Evolutionary conservation across 257 asterid genomes (phyloP), one percentile per base, ranked within the genome.

Genomic region (Verbascum thapsus): DNA sequence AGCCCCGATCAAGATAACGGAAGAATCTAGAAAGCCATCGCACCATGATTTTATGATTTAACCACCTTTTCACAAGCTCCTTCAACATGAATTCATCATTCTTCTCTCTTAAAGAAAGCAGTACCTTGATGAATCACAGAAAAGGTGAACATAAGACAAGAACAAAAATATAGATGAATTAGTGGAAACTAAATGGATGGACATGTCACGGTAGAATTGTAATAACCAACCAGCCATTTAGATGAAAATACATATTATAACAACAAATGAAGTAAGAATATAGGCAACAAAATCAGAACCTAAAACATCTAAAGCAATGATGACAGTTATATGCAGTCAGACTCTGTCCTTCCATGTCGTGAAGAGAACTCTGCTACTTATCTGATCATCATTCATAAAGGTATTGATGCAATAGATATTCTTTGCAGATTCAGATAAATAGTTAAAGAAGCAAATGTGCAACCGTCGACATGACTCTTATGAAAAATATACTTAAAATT

Each of bases 21-120:
- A 94, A 94, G 83, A 94, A 94, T 49, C 96, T 80, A 2, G 99
- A 94, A 50, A 94, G 85, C 99, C 99, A 94, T 65, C 96, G 86
- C 40, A 94, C 99, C 99, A 94, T 90, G 81, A 94, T 66, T 75
- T 90, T 94, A 67, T 94, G 99, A 75, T 90, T 94, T 30, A 68
- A 70, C 99, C 99, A 94, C 79, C 99, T 83, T 73, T 83, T 73
- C 37, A 94, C 99, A n/a, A n/a, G n/a, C n/a, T n/a, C n/a, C n/a
- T n/a, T n/a, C n/a, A n/a, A n/a, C n/a, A n/a, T n/a, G n/a, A 4
- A 94, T 59, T 90, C 98, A 9, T 88, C 99, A 70, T 90, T 95
- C 72, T 87, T 92, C 76, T 92, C 99, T 72, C 82, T 78, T 49
- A 89, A 71, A 61, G 97, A 82, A 71, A 92, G 94, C 58, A 90